These are phyloP conservation scores for Geotrichum siamense DNA, from an alignment of 1,139 yeast genomes.

Conservation along the genomic window DNA sequence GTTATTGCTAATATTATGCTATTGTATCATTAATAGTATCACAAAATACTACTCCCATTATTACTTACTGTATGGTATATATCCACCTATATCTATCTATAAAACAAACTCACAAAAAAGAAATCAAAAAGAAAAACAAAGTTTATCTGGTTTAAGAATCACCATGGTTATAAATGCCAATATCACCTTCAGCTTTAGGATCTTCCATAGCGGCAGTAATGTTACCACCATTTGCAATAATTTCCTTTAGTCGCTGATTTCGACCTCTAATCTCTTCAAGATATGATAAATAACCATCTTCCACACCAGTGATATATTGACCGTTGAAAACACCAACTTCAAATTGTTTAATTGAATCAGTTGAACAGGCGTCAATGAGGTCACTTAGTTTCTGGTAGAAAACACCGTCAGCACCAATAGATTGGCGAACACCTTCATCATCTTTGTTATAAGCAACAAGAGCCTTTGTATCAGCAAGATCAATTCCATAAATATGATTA, in stretches of 20 bases:
- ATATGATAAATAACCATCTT: conserved; percentile 71
- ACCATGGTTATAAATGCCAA: conserved; percentile 82
- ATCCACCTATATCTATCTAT: no score
- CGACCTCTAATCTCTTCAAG: conserved; percentile 77
- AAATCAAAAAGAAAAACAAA: no score
- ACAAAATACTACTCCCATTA: no score
- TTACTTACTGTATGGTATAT: no score
- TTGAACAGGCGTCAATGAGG: conserved; percentile 64
- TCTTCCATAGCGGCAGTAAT: conserved; percentile 42
- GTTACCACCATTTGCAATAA: conserved; percentile 58
- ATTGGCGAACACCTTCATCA: conserved; percentile 65
- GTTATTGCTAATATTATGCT: no score
- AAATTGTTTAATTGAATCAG: conserved; percentile 44
- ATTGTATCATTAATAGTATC: no score
- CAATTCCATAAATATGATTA: conserved; percentile 96
- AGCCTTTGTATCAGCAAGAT: conserved; percentile 91
- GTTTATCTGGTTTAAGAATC: conserved; percentile 44
- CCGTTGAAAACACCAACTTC: conserved; percentile 99
- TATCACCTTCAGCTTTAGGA: conserved; percentile 84
- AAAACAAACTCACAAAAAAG: no score
- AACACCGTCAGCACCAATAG: conserved; percentile 88
- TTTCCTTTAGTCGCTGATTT: conserved; percentile 56
- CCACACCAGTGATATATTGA: conserved; percentile 83
- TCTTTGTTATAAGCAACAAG: conserved; percentile 78
- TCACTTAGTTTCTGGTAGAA: conserved; percentile 83